These are phyloP conservation scores for Podospora pseudopauciseta DNA, from an alignment of 495 filamentous ascomycete genomes.

Conservation along the genomic window DNA sequence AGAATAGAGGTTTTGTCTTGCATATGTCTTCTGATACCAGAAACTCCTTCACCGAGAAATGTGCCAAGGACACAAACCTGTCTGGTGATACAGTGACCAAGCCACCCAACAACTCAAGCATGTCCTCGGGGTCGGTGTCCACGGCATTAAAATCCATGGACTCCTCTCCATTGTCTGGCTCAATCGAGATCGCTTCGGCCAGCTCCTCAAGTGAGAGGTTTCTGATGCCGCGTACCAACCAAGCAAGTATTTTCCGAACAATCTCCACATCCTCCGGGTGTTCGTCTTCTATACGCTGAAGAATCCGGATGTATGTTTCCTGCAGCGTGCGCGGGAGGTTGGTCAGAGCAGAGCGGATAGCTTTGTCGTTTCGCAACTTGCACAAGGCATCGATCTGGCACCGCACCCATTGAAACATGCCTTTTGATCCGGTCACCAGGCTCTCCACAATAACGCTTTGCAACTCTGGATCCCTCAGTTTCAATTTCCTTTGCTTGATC, in stretches of 20 bases:
- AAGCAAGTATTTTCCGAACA: conserved; percentile 8
- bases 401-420: conserved; percentile 40
- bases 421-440: conserved; percentile 20
- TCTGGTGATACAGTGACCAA: conserved; percentile 9
- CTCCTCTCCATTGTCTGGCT: conserved; percentile 8
- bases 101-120: conserved; percentile 11
- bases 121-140: conserved; percentile 12
- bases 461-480: background rate
- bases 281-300: conserved; percentile 22
- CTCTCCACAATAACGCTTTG: conserved; percentile 7
- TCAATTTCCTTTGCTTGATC: background rate
- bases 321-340: conserved; percentile 34
- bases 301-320: conserved; percentile 33
- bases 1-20: conserved; percentile 10
- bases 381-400: conserved; percentile 39
- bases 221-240: conserved; percentile 17
- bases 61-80: conserved; percentile 20
- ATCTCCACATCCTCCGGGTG: conserved; percentile 14
- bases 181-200: conserved; percentile 24
- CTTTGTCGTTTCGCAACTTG: conserved; percentile 34
- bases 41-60: conserved; percentile 32
- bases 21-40: conserved; percentile 16
- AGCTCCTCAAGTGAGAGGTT: conserved; percentile 25
- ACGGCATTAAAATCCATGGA: conserved; percentile 9
- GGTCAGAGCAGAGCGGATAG: conserved; percentile 31